Conservation (phyloP, 176 grass and related monocot species). For the Triticum timopheevii region DNA sequence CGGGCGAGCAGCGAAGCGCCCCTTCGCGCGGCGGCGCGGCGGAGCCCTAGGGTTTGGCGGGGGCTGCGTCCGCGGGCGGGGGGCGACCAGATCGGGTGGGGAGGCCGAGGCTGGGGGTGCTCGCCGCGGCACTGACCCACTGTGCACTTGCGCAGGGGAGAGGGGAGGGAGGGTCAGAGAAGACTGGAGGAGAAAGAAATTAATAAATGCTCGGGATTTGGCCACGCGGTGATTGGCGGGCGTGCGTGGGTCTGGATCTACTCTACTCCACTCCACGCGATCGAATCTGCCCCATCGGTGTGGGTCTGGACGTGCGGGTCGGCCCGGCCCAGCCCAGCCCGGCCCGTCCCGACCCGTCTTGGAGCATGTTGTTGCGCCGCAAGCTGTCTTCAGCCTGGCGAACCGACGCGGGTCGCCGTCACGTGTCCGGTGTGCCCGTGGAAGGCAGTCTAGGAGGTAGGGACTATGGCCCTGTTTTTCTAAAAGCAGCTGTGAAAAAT, state of each 20-base stretch:
- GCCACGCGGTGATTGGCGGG: constrained; percentile 44
- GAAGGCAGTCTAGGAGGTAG: too few relatives aligned
- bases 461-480: too few relatives aligned
- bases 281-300: neutral
- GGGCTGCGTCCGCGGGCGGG: neutral
- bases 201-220: constrained; percentile 42
- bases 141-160: constrained; percentile 25
- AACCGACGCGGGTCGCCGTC: too few relatives aligned
- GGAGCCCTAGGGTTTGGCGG: constrained; percentile 38
- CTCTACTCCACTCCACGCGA: neutral
- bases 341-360: too few relatives aligned
- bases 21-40: neutral
- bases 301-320: too few relatives aligned
- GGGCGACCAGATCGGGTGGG: constrained; percentile 49
- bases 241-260: constrained; percentile 9
- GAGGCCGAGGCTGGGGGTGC: constrained; percentile 37
- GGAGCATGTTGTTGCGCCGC: too few relatives aligned
- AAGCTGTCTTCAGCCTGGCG: too few relatives aligned
- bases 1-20: neutral
- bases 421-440: too few relatives aligned
- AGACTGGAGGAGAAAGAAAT: neutral
- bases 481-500: too few relatives aligned
- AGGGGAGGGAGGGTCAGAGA: constrained; percentile 7
- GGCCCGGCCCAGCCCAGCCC: too few relatives aligned
- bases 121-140: constrained; percentile 33